phyloP scores from a whole-genome alignment of 2,329 filamentous ascomycete species.

The Phialophora chinensis region DNA sequence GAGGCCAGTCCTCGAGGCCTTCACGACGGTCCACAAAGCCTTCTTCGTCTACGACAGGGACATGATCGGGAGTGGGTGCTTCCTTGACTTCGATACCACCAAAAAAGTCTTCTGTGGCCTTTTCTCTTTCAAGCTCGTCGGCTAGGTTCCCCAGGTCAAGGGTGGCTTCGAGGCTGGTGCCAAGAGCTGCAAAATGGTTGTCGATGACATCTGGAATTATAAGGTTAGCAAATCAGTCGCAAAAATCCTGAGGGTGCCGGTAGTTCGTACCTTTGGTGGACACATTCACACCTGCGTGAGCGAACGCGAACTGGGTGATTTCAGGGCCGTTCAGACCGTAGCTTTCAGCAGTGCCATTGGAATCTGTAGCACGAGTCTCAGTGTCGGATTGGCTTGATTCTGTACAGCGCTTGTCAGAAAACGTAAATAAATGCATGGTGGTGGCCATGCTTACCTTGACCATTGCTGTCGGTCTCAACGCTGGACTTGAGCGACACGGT shows the following conservation, averaged over 20 bases:
- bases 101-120: slow-evolving; percentile 11
- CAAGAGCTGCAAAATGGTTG: slow-evolving; percentile 17
- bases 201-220: background rate
- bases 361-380: background rate
- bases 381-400: background rate
- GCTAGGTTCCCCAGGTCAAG: background rate
- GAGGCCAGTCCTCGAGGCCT: slow-evolving; percentile 21
- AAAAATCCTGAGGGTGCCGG: background rate
- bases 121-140: slow-evolving; percentile 15
- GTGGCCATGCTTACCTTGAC: background rate
- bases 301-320: slow-evolving; percentile 22
- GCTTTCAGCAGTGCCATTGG: background rate
- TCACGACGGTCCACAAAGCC: slow-evolving; percentile 14
- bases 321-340: slow-evolving; percentile 19
- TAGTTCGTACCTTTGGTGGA: slow-evolving; percentile 19
- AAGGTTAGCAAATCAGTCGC: background rate
- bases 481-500: slow-evolving; percentile 4
- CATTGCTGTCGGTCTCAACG: slow-evolving; percentile 4
- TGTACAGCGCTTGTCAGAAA: slow-evolving; percentile 3
- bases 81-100: slow-evolving; percentile 5
- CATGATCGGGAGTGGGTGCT: slow-evolving; percentile 2
- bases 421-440: background rate
- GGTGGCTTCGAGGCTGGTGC: slow-evolving; percentile 9
- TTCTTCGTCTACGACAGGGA: slow-evolving; percentile 16
- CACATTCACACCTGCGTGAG: slow-evolving; percentile 24